Percentiles rank a stretch among this genome's conserved stretches.
These are phyloP conservation scores for Tylopilus balloui DNA, from an alignment of 768 basidiomycete genomes.

Conservation along the genomic window DNA sequence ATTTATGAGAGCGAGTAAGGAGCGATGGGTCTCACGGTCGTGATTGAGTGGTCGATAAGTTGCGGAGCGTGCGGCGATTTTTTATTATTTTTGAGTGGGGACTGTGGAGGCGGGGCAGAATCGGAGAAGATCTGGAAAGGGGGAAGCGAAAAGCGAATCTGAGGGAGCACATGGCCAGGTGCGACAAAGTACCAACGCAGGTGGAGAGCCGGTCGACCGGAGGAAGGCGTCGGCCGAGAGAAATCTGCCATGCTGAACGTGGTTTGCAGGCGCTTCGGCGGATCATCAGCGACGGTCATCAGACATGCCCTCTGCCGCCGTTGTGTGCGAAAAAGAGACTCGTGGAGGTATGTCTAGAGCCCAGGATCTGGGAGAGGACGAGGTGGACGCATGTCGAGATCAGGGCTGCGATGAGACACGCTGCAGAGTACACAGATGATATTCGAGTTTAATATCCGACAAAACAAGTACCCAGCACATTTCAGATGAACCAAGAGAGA, in stretches of 20 bases:
- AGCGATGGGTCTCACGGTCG: neutral
- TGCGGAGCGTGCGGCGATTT: neutral
- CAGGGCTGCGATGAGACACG: conserved; percentile 9
- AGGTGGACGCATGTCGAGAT: conserved; percentile 13
- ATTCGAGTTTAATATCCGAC: conserved; percentile 24
- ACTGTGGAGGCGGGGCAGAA: conserved; percentile 24
- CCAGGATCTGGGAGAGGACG: conserved; percentile 14
- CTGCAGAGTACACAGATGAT: conserved; percentile 4
- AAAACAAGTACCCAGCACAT: neutral
- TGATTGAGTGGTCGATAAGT: conserved; percentile 6
- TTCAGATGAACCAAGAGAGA: conserved; percentile 12
- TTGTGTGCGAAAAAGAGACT: conserved; percentile 4
- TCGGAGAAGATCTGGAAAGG: conserved; percentile 24
- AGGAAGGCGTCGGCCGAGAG: conserved; percentile 13
- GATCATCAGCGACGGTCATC: conserved; percentile 20
- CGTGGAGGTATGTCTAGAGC: conserved; percentile 8
- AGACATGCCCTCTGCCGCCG: conserved; percentile 23
- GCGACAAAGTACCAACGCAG: conserved; percentile 5
- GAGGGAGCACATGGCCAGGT: conserved; percentile 23
- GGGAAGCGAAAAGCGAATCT: conserved; percentile 26
- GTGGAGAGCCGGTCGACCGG: conserved; percentile 11
- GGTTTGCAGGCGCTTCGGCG: conserved; percentile 17
- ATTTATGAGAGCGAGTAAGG: conserved; percentile 3
- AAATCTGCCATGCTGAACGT: conserved; percentile 17
- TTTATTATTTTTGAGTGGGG: too few relatives aligned